Base-by-base conservation (phyloP, 495 filamentous ascomycete genomes). In the Corynascus novoguineensis region DNA sequence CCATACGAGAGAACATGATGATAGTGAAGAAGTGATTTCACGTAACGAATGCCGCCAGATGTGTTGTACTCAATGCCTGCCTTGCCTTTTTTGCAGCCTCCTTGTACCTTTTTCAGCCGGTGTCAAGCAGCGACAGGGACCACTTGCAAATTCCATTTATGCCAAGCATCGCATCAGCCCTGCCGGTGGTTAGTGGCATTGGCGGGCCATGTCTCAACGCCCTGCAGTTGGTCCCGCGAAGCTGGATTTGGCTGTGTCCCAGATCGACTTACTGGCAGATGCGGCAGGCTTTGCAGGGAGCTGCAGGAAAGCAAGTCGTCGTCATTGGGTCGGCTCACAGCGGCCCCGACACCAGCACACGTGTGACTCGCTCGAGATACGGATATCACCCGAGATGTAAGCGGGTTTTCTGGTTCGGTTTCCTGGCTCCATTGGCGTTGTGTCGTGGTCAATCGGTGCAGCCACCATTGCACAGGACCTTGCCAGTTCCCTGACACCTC, bases 211-310 rank as follows among this genome's bases (percentile, higher is more conserved):
- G 29, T 31, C 47, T 21, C 47, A 50, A 37, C 45, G 31, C 32
- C n/a, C 11, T 14, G 28, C 29, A 29, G 47, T 37, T 50, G 40
- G 19, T 24, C 31, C 47, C 27, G 28, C 9, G 19, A 19, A 50
- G 47, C 47, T 29, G 47, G 29, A 50, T 21, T 37, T 31, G 47
- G 47, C 47, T 37, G 46, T 46, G 22, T 50, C 45, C 25, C 29
- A 50, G 29, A 50, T 50, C 47, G 31, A 21, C 19, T n/a, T 24
- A 40, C 34, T 34, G 3, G 22, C 48, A 51, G 48, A 51, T 50
- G 11, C 19, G 31, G 31, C 27, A 28, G 42, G 37, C n/a, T 25
- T 32, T 50, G 47, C 47, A 50, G 21, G 47, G 31, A 37, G 19
- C 31, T 24, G 47, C 47, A 37, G 47, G 11, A 27, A 27, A 34